Percentiles rank a stretch among this genome's conserved stretches.
These are phyloP conservation scores for Zymoseptoria crescenta DNA, from an alignment of 2,329 filamentous ascomycete species.

Conservation along the genomic window DNA sequence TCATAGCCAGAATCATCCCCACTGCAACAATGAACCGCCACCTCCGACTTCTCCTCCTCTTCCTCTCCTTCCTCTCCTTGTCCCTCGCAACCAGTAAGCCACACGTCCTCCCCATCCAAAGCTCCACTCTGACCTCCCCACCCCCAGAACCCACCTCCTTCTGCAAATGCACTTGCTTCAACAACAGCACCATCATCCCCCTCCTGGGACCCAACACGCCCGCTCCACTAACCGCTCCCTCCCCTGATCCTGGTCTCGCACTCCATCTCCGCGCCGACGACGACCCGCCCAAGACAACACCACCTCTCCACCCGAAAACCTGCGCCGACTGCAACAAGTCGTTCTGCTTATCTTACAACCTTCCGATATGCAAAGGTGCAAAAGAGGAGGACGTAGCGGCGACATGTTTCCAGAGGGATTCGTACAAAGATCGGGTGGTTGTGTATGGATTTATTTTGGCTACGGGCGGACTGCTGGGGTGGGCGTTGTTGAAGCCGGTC, in stretches of 20 bases:
- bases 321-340: slow-evolving; percentile 62
- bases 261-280: slow-evolving; percentile 14
- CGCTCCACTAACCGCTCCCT: slow-evolving; percentile 11
- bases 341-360: slow-evolving; percentile 56
- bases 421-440: slow-evolving; percentile 58
- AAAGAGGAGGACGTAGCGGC: slow-evolving; percentile 60
- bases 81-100: slow-evolving; percentile 38
- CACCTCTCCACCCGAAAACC: slow-evolving; percentile 28
- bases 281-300: slow-evolving; percentile 8
- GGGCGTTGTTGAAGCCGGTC: slow-evolving; percentile 54
- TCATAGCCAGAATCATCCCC: neutral
- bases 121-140: neutral
- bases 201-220: slow-evolving; percentile 41
- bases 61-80: slow-evolving; percentile 30
- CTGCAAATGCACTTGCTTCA: slow-evolving; percentile 65
- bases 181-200: slow-evolving; percentile 60
- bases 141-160: slow-evolving; percentile 50
- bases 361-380: slow-evolving; percentile 54
- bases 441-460: slow-evolving; percentile 60
- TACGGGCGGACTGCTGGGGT: slow-evolving; percentile 52
- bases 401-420: slow-evolving; percentile 61
- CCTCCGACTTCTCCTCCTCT: slow-evolving; percentile 19
- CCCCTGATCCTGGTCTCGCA: slow-evolving; percentile 9
- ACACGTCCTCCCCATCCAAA: neutral
- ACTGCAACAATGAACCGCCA: slow-evolving; percentile 1